Evolutionary conservation across 2,329 filamentous ascomycete genomes (phyloP).

Genomic region (Aspergillus hortae): DNA sequence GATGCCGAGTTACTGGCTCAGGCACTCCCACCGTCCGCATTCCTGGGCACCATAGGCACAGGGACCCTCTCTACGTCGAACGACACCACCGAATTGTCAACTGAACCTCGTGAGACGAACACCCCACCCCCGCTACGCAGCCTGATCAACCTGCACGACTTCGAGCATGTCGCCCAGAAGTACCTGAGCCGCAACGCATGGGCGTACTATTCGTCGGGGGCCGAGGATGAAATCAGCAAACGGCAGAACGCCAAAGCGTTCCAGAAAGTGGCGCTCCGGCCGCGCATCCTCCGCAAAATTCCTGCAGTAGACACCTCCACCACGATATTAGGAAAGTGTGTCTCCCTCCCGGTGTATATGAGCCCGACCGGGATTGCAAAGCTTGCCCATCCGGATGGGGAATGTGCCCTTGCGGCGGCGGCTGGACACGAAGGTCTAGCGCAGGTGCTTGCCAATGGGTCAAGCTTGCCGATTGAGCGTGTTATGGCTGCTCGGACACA

Average conservation of each 20-base stretch:
- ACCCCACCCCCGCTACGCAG: conserved; percentile 24
- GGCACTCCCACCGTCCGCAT: conserved; percentile 21
- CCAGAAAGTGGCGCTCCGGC: conserved; percentile 46
- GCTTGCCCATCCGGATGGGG: conserved; percentile 43
- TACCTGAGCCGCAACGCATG: conserved; percentile 29
- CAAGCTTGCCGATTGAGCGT: conserved; percentile 40
- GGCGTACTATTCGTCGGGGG: conserved; percentile 48
- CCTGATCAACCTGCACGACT: conserved; percentile 37
- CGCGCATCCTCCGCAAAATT: conserved; percentile 44
- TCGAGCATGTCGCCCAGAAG: conserved; percentile 32
- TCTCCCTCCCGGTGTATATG: conserved; percentile 40
- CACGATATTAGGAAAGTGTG: conserved; percentile 27
- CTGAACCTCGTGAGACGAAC: not conserved
- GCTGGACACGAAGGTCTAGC: conserved; percentile 36
- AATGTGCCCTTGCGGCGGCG: conserved; percentile 40
- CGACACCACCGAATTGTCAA: not conserved
- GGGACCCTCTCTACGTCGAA: conserved; percentile 1
- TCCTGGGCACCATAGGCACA: conserved; percentile 24
- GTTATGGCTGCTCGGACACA: conserved; percentile 28
- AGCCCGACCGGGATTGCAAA: conserved; percentile 43
- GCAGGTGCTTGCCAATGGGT: conserved; percentile 37
- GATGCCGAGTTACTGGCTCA: conserved; percentile 26
- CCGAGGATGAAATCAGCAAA: conserved; percentile 49
- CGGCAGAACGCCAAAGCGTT: conserved; percentile 42
- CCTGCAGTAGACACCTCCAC: conserved; percentile 34